Conservation (phyloP, 2,329 filamentous ascomycete genomes). For the Gyromitra esculenta region DNA sequence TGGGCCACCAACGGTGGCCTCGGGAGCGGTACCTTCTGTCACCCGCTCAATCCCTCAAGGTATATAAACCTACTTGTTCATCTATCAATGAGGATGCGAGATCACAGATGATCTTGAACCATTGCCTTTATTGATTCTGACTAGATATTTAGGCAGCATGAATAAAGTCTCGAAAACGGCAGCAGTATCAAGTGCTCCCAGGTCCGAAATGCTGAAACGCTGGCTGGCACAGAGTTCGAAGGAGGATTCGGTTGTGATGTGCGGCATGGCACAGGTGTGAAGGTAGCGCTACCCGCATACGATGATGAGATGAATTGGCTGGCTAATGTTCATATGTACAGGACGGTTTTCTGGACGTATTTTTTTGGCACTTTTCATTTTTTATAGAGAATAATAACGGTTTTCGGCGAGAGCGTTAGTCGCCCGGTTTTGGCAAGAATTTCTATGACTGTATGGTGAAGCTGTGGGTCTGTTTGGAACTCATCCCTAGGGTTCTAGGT, state of each 20-base stretch:
- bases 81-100: neutral
- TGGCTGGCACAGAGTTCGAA: constrained; percentile 11
- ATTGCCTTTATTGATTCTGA: neutral
- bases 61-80: neutral
- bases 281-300: constrained; percentile 3
- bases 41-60: neutral
- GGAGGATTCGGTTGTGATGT: constrained; percentile 16
- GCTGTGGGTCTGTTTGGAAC: no score
- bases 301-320: neutral
- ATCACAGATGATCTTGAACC: neutral
- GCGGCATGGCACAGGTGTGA: neutral
- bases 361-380: no score
- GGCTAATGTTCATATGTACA: neutral
- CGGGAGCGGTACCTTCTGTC: neutral
- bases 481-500: no score
- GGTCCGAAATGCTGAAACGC: constrained; percentile 3
- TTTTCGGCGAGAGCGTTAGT: no score
- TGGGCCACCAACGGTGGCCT: neutral
- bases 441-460: no score
- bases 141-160: neutral
- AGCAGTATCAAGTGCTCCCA: neutral
- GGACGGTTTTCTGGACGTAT: no score
- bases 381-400: no score
- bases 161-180: neutral
- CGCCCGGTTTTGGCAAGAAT: no score